These are phyloP conservation scores for Inga leiocalycina DNA, from an alignment of 306 rosid genomes.

Conservation along the genomic window DNA sequence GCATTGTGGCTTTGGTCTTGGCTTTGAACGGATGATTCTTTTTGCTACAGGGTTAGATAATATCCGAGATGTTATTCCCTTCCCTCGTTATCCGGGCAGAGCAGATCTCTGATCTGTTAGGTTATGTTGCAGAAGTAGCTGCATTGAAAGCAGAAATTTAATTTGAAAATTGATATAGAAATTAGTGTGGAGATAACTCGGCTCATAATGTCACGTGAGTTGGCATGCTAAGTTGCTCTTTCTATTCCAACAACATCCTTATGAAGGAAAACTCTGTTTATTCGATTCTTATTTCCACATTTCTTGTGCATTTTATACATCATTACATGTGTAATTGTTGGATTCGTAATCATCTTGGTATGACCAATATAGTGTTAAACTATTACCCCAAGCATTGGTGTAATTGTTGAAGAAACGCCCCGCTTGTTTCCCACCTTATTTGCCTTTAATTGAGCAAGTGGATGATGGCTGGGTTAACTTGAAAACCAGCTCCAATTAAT, in stretches of 20 bases:
- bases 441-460: neutral
- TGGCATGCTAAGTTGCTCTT: neutral
- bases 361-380: neutral
- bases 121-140: constrained; percentile 28
- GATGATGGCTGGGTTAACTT: neutral
- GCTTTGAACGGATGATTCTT: constrained; percentile 93
- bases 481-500: neutral
- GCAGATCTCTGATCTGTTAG: constrained; percentile 72
- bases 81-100: constrained; percentile 95
- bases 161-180: neutral
- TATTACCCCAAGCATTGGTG: neutral
- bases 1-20: constrained; percentile 77
- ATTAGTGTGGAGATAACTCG: neutral
- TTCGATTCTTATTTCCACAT: neutral
- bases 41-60: constrained; percentile 95
- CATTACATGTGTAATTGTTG: neutral
- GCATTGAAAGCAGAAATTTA: constrained; percentile 7
- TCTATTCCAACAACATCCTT: neutral
- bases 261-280: neutral
- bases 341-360: neutral
- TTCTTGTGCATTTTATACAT: neutral
- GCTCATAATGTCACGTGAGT: neutral
- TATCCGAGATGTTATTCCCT: constrained; percentile 94
- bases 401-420: neutral
- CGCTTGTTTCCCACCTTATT: neutral